Base-by-base conservation (phyloP, 805 yeast species). In the Nakazawaea laoshanensis region DNA sequence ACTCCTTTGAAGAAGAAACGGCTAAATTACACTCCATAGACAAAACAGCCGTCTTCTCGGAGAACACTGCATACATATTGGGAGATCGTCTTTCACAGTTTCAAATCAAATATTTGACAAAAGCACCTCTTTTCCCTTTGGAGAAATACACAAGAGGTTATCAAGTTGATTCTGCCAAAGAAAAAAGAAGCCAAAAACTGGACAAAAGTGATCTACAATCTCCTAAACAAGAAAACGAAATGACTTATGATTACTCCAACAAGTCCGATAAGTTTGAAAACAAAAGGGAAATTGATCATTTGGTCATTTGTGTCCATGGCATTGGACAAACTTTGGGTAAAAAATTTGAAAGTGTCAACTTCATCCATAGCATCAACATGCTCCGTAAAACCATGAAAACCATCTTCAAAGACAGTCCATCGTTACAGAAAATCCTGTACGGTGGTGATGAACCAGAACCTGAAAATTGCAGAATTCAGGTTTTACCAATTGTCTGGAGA, bases 401-500 rank as follows among this genome's bases (percentile, higher is more conserved):
- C 4, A 61, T 75, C 4, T 70, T 65, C 39, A 47, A 55, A 5
- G 57, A 67, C 14, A 63, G 67, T 26, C 48, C 53, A 4, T 50
- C 54, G 17, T 61, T 68, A 35, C 56, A 59, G 35, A 43, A 59
- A 9, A 42, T 46, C 11, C 57, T 55, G 2, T 56, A 62, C 33
- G 47, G 54, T 3, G 53, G 53, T 5, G 37, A 40, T 24, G 28
- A 29, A 10, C 55, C 47, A 38, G 50, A 49, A 21, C 38, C 53
- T 40, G 59, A 56, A 1, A 76, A 79, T 43, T 75, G 78, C 43
- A 66, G 73, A 23, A 67, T 84, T 19, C 97, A 89, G 55, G 86
- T 86, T 0, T 61, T 89, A 11, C 98, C 98, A 0, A 81, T 89
- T 7, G 67, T 89, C 4, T 89, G 98, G 98, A 67, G 98, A 42